These are phyloP conservation scores for Starmerella sp. DNA, from an alignment of 805 yeast genomes.

Conservation along the genomic window DNA sequence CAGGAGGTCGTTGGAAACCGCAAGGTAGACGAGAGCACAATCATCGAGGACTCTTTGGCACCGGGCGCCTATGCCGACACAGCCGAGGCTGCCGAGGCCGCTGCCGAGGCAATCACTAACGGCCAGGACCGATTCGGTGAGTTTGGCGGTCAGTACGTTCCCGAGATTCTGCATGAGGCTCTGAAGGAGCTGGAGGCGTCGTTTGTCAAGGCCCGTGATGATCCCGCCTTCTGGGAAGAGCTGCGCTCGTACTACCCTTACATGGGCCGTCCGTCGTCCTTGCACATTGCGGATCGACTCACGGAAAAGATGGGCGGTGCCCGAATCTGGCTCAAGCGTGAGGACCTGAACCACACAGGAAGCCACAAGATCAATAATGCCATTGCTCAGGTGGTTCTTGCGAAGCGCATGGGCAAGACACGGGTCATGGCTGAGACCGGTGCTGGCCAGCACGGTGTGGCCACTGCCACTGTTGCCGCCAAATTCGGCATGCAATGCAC, in stretches of 20 bases:
- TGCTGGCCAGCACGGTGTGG: conserved; percentile 44
- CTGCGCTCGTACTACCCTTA: conserved; percentile 73
- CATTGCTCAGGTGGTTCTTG: conserved; percentile 36
- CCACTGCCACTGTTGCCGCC: conserved; percentile 42
- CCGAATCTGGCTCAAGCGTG: conserved; percentile 95
- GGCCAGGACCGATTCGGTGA: conserved; percentile 78
- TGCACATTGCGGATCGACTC: conserved; percentile 83
- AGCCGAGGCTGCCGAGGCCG: conserved; percentile 9
- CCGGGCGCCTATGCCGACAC: conserved; percentile 7
- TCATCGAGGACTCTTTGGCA: conserved; percentile 9
- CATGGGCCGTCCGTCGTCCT: conserved; percentile 91
- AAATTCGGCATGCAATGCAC: conserved; percentile 80
- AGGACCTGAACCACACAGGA: conserved; percentile 53
- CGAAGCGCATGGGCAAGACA: conserved; percentile 37
- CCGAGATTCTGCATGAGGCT: conserved; percentile 90
- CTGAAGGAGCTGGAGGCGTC: conserved; percentile 78
- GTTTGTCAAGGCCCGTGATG: conserved; percentile 78
- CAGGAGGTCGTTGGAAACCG: conserved; percentile 53
- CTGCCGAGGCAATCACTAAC: conserved; percentile 26
- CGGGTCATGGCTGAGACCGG: conserved; percentile 40
- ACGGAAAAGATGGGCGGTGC: conserved; percentile 90
- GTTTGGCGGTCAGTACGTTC: conserved; percentile 98
- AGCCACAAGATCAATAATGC: conserved; percentile 41
- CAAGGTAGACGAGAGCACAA: conserved; percentile 17
- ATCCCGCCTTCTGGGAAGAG: conserved; percentile 88